A percentile compares a stretch with the other conserved stretches of the same genome.
Conservation (phyloP, 768 basidiomycete species). For the Jaapia argillacea region DNA sequence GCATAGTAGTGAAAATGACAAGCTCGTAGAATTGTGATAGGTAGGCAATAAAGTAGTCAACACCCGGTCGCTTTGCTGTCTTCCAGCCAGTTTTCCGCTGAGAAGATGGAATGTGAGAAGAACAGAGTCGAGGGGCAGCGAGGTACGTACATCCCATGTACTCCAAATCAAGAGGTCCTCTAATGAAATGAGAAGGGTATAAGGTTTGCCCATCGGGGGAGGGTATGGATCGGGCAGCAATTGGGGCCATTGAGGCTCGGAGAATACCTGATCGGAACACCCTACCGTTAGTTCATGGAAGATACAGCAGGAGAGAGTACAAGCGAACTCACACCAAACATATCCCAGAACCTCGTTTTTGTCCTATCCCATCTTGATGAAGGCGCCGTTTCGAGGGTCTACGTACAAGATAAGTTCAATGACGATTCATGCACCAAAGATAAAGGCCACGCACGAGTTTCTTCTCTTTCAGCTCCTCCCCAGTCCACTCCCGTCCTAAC, state of each 20-base stretch:
- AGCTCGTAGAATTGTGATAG: constrained; percentile 98
- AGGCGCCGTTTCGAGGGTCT: constrained; percentile 53
- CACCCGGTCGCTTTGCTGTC: constrained; percentile 94
- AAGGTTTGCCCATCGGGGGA: constrained; percentile 77
- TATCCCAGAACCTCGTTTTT: constrained; percentile 44
- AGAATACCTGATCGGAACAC: constrained; percentile 74
- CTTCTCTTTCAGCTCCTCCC: constrained; percentile 54
- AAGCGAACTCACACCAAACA: constrained; percentile 63
- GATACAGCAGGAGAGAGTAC: constrained; percentile 1
- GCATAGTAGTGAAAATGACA: constrained; percentile 89
- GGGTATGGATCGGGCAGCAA: constrained; percentile 84
- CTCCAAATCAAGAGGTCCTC: constrained; percentile 90
- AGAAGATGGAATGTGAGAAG: background rate
- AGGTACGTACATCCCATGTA: constrained; percentile 86
- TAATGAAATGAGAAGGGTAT: constrained; percentile 83
- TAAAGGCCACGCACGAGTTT: constrained; percentile 39
- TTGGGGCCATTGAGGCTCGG: constrained; percentile 88
- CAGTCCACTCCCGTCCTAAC: constrained; percentile 73
- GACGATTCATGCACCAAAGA: constrained; percentile 1
- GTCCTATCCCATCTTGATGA: constrained; percentile 58
- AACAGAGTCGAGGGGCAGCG: background rate
- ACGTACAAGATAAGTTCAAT: constrained; percentile 1
- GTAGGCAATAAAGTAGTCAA: constrained; percentile 97
- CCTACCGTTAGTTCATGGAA: background rate
- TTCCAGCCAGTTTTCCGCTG: constrained; percentile 93